Evolutionary conservation across 495 filamentous ascomycete genomes (phyloP), one percentile per base, ranked within the genome.

Genomic region (Ascobolus immersus): DNA sequence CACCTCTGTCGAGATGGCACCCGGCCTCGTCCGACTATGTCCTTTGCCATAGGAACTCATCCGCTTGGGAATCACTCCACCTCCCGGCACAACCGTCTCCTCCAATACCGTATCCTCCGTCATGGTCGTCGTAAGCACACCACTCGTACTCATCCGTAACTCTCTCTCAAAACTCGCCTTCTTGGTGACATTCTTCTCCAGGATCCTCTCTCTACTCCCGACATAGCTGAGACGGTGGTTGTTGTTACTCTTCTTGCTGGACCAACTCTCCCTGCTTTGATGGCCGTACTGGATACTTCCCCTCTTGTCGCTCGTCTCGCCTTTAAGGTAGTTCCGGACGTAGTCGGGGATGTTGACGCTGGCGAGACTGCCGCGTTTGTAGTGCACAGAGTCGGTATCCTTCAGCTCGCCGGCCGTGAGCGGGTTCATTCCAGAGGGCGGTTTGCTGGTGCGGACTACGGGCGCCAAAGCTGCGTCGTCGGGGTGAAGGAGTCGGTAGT

Each of bases 361-460:
- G 17, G 58, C 53, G 24, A 44, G 36, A 21, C 27, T 61, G 52
- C 28, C 47, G 41, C 34, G 38, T 22, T 17, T 49, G 4, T 12
- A 10, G 9, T 31, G 12, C 15, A 15, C 28, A 27, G n/a, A 53
- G 39, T 37, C 48, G 48, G 24, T 45, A 53, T 42, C 64, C 60
- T n/a, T 61, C 59, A 43, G 60, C 63, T 23, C 62, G 57, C 54
- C 62, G 6, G 73, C 69, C 13, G 76, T 78, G 29, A 77, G 49
- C n/a, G 61, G 50, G 2, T 69, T 74, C 40, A 67, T 60, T 12
- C 72, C 73, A 22, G 69, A 75, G 2, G 79, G 77, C 13, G 73
- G 74, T 50, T 79, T 79, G 32, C 79, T 67, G 30, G 84, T 93
- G 36, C 77, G 69, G 49, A 93, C 70, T 15, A 86, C 72, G 12